Base-by-base conservation (phyloP, 2,329 filamentous ascomycete species). In the Cordyceps farinosa region DNA sequence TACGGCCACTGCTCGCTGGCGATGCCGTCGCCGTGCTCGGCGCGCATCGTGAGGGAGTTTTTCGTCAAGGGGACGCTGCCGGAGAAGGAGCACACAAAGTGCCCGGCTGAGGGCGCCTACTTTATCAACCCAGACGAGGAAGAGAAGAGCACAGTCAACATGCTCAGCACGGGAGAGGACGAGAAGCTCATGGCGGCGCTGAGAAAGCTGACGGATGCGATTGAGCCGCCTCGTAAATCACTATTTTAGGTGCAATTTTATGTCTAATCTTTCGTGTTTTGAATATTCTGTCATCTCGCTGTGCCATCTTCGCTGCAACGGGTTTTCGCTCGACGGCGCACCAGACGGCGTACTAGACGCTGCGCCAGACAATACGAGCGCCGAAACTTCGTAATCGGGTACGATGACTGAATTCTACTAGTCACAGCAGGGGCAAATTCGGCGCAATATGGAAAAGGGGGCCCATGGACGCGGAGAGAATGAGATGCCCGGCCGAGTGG, bases 1-100 rank as follows among this genome's bases (percentile, higher is more conserved):
- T 80, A 80, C 17, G 79, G 79, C 0, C 78, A 80, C 61, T 79
- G 77, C 64, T 77, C 77, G 1, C 60, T 76, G 2, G 73, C 77
- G 0, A 68, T 76, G 27, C 70, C 74, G 0, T 80, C 79, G 1
- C 62, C 66, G 3, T 80, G 78, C 52, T 47, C 74, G 0, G 73
- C 71, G 0, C 70, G 69, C 22, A 73, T 77, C 27, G 73, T 79
- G 1, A 68, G 76, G 0, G 70, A 66, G 0, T 80, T 75, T 38
- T 66, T 81, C 7, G 67, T 70, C 32, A 69, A 78, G 10, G 78
- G 78, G 2, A 75, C 69, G 3, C 40, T 80, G 48, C 79, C 78
- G 0, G 69, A 69, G 0, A 63, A 70, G 1, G 29, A 61, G 15
- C 69, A 78, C 58, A 72, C 71, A 5, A 70, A 72, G 61, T 79